Evolutionary conservation across 2,329 filamentous ascomycete genomes (phyloP).

Genomic region (Berkeleyomyces rouxiae): DNA sequence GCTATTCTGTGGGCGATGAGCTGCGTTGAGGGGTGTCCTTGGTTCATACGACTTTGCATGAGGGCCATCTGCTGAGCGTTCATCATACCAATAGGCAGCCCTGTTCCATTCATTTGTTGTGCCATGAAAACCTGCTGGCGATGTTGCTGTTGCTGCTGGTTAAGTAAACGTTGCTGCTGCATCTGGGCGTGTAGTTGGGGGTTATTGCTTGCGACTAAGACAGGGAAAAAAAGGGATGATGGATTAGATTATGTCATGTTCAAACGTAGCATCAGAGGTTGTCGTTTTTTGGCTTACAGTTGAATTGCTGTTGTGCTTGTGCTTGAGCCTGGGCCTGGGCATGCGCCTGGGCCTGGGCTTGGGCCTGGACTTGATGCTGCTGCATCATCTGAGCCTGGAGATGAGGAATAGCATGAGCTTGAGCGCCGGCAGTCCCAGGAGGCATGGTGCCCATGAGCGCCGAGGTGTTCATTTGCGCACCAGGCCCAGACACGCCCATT

Average conservation of each 20-base stretch:
- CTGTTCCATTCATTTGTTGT: constrained; percentile 33
- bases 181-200: constrained; percentile 24
- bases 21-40: constrained; percentile 18
- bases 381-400: constrained; percentile 43
- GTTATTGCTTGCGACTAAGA: constrained; percentile 17
- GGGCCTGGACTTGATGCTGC: constrained; percentile 26
- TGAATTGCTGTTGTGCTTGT: constrained; percentile 19
- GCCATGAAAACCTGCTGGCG: constrained; percentile 35
- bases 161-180: constrained; percentile 36
- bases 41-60: constrained; percentile 20
- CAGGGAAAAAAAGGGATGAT: neutral
- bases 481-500: constrained; percentile 51
- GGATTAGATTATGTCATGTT: neutral
- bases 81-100: constrained; percentile 34
- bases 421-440: constrained; percentile 44
- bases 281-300: neutral
- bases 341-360: neutral
- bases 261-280: neutral
- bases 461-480: constrained; percentile 52
- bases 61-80: constrained; percentile 37
- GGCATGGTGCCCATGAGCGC: constrained; percentile 65
- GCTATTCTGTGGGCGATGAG: constrained; percentile 31
- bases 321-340: neutral
- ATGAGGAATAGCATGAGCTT: constrained; percentile 56
- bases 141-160: constrained; percentile 37